Percentiles rank a stretch among this genome's conserved stretches.
Conservation (phyloP, 306 rosid species). For the Macrotyloma uniflorum region DNA sequence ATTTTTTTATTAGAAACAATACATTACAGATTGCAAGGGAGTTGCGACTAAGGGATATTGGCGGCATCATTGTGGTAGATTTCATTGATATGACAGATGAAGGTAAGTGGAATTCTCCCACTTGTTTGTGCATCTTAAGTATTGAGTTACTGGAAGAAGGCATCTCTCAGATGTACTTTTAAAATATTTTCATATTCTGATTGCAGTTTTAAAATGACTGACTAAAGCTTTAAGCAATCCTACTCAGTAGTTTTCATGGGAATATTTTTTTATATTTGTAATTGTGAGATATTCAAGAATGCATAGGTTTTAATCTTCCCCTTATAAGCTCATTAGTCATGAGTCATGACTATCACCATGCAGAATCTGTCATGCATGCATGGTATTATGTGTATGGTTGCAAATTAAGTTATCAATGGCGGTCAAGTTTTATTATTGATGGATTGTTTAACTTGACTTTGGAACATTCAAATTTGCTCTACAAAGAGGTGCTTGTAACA, state of each 20-base stretch:
- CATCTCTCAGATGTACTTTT: conserved; percentile 23
- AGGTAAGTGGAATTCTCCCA: conserved; percentile 57
- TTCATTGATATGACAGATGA: conserved; percentile 97
- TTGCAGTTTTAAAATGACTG: conserved; percentile 12
- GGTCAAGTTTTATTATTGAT: not conserved
- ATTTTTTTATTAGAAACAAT: conserved; percentile 39
- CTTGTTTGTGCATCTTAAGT: conserved; percentile 26
- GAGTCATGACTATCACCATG: not conserved
- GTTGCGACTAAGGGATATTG: conserved; percentile 91
- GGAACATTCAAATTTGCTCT: not conserved
- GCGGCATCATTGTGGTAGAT: conserved; percentile 98
- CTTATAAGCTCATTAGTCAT: not conserved
- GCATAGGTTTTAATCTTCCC: conserved; percentile 4
- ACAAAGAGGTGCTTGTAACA: not conserved
- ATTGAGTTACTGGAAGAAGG: conserved; percentile 11
- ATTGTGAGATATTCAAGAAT: not conserved
- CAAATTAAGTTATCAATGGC: not conserved
- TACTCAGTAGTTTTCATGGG: not conserved
- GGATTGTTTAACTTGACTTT: not conserved
- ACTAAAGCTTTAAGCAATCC: conserved; percentile 11
- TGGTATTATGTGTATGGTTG: conserved; percentile 18
- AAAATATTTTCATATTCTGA: conserved; percentile 24
- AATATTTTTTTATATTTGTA: not conserved
- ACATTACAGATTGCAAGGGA: conserved; percentile 90
- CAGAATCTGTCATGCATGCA: not conserved